Conservation (phyloP, 805 yeast species). For the Yarrowia porcina region DNA sequence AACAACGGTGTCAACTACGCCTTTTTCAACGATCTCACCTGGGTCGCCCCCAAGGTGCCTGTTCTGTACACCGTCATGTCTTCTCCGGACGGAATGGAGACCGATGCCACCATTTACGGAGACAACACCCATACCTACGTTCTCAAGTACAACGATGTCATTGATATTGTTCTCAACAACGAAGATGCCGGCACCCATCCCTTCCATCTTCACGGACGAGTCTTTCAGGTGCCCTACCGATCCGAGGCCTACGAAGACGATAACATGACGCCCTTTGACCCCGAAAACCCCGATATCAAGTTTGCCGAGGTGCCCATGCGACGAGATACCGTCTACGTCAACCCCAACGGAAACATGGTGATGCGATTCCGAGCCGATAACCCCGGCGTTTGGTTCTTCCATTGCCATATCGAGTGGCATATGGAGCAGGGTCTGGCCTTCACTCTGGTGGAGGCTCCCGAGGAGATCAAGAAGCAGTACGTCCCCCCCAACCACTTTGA, state of each 20-base stretch:
- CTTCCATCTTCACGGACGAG: conserved; percentile 95
- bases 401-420: conserved; percentile 99
- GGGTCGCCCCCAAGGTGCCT: conserved; percentile 79
- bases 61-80: conserved; percentile 72
- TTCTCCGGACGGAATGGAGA: conserved; percentile 50
- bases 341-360: conserved; percentile 81
- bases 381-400: conserved; percentile 99
- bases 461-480: conserved; percentile 46
- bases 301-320: conserved; percentile 75
- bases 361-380: conserved; percentile 86
- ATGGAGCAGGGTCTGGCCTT: conserved; percentile 89
- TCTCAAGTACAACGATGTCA: conserved; percentile 59
- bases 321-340: conserved; percentile 77
- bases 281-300: conserved; percentile 45
- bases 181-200: conserved; percentile 92
- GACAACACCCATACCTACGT: conserved; percentile 74
- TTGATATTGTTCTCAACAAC: conserved; percentile 83
- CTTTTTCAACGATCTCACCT: conserved; percentile 87
- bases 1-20: conserved; percentile 89
- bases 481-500: conserved; percentile 59
- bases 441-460: conserved; percentile 79
- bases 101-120: conserved; percentile 69
- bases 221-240: conserved; percentile 77
- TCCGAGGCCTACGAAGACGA: conserved; percentile 56
- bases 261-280: conserved; percentile 56